Evolutionary conservation across 225 moss, liverwort and hornwort species (phyloP), one percentile per base, ranked within the genome.

Genomic region (Polytrichum formosum): DNA sequence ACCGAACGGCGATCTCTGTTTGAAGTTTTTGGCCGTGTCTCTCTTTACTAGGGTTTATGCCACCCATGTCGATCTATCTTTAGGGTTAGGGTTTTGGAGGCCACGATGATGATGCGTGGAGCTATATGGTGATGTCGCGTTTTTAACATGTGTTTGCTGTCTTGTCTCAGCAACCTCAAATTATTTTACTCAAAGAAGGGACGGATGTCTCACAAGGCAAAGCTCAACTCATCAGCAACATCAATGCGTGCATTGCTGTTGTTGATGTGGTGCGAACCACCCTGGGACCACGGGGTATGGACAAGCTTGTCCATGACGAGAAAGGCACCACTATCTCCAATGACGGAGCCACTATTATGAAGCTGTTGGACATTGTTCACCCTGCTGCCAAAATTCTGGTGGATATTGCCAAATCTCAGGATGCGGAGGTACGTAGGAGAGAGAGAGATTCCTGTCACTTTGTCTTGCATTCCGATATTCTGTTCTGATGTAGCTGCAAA

Each of bases 321-420:
- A 98, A 88, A 72, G 97, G 97, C 16, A 98, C 97, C 6, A 98
- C 97, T 1, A 98, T 98, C 10, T 98, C 97, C 20, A 98, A 98
- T 77, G 97, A 98, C 61, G 97, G 97, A 20, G 97, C 97, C 18
- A 98, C 97, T 18, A 98, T 98, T 17, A 98, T 98, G 97, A 98
- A 98, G 68, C 94, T 98, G 19, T 84, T 98, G 61, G 97, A 98
- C 66, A 98, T 98, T 61, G 97, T 98, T 37, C 97, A 98, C 75
- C 97, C 97, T 63, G 97, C 97, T 19, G 94, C 97, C 30, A 98
- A 98, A 76, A 94, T 94, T 72, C 87, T 98, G 1, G 97, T 98
- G 54, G 97, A 98, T 63, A 98, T 98, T 73, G 97, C 97, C 5
- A 98, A 98, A 75, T 98, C 97, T 7, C 97, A 98, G 73, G 97